Evolutionary conservation across 768 basidiomycete species (phyloP), one percentile per base, ranked within the genome.

Genomic region (Russula sp.): DNA sequence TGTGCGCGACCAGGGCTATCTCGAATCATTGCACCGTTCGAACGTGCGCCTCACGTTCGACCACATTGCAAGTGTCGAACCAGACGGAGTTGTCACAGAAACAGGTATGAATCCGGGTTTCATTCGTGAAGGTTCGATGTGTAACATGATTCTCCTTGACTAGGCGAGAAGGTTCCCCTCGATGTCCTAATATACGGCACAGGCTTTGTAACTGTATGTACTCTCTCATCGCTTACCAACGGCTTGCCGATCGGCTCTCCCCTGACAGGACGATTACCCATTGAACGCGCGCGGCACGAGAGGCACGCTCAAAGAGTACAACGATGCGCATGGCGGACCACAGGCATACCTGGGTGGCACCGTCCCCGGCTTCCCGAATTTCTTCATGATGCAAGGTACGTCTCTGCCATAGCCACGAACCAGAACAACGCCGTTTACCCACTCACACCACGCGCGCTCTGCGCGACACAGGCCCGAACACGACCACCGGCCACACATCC

Each of bases 141-240:
- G 1, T 58, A 42, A 59, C 37, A 22, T 16, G 37, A 10, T 49
- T 32, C 3, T 7, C 9, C 13, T 47, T 47, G 34, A 39, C 18
- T n/a, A 59, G 82, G 81, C 35, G 76, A 81, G 62, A 68, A 76
- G 11, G 63, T 84, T 13, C 73, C 77, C 13, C 70, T 84, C 48
- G 84, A 85, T 70, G 77, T 82, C 13, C 78, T 85, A 55, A 79
- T 85, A 51, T 82, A 81, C 62, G 78, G 75, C 10, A 85, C 84
- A n/a, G 83, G 83, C 1, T 85, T 80, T 66, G 75, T 75, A 7
- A 53, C 79, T 27, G 83, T 81, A 66, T 48, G 78, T 49, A 27
- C 27, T 13, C 20, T 49, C 42, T 74, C 40, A 3, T 31, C 20
- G 31, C 5, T 6, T 16, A 39, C 42, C 37, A 40, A 31, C 3